Base-by-base conservation (phyloP, 305 asterid species). In the Solanum hybrid region DNA sequence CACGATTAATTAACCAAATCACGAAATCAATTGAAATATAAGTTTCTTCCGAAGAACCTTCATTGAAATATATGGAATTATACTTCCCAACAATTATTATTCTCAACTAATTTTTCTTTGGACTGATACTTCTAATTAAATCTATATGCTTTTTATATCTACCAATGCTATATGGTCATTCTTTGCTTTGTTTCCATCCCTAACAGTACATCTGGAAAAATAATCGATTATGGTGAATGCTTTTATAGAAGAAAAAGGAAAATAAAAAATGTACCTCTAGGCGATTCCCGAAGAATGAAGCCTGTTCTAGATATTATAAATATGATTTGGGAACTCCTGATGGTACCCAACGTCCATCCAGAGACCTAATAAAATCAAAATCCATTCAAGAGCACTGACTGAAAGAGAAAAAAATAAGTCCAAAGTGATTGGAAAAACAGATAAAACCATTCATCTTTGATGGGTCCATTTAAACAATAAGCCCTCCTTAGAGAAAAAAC, bases 111-210 rank as follows among this genome's bases (percentile, higher is more conserved):
- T 51, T 13, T 76, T 92, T 92, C 86, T 20, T 77, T 75, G 98
- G 93, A 86, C 97, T 97, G 83, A 95, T 94, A 31, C 82, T 93
- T 94, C 94, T 94, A 77, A 97, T 92, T 90, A 96, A 94, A 77
- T 94, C 9, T 16, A 16, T 51, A 51, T 51, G 9, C 0, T 51
- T 51, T 16, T 6, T 51, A 16, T 51, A 2, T 51, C 67, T 51
- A 51, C 67, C 67, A 51, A 51, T 5, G 67, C 9, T 51, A 51
- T 51, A 51, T 16, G 4, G 4, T 51, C 4, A 51, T 51, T 4
- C 67, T 51, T 4, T 51, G 67, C n/a, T 51, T 51, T 16, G 67
- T 16, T 51, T 51, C 67, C n/a, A 51, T 51, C 67, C n/a, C 0
- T 51, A 51, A 51, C 3, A 16, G 9, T 16, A 51, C 67, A 5